These are phyloP conservation scores for Tinospora cordifolia DNA, from an alignment of 164 flowering plant genomes.

Conservation along the genomic window DNA sequence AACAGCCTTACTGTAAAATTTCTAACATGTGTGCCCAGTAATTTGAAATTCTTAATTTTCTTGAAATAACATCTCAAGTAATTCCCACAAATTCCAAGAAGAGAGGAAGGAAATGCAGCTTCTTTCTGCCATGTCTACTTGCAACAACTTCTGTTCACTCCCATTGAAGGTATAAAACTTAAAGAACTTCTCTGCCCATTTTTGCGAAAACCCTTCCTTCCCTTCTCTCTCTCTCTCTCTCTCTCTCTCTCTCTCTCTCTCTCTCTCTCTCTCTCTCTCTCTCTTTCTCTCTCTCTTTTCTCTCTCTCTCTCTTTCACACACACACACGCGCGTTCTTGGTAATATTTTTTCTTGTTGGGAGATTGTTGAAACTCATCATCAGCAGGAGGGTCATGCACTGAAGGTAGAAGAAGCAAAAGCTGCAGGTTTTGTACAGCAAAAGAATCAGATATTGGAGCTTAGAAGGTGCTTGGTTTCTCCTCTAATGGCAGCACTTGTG, in stretches of 20 bases:
- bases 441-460: constrained; percentile 15
- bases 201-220: no score
- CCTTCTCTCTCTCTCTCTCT: constrained; percentile 14
- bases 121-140: constrained; percentile 1
- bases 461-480: constrained; percentile 30
- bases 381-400: constrained; percentile 10
- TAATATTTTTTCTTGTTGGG: not conserved
- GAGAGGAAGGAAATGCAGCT: constrained; percentile 10
- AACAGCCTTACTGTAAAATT: no score
- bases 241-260: constrained; percentile 4
- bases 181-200: not conserved
- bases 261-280: not conserved
- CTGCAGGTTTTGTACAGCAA: constrained; percentile 10
- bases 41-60: no score
- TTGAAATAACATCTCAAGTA: no score
- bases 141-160: not conserved
- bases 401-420: constrained; percentile 8
- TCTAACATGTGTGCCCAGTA: no score
- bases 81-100: not conserved
- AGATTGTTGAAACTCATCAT: not conserved
- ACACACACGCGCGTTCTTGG: constrained; percentile 3
- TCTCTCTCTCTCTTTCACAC: not conserved
- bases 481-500: constrained; percentile 41
- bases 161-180: not conserved
- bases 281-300: constrained; percentile 11